Evolutionary conservation across 768 basidiomycete species (phyloP).

Genomic region (Lentinula sp.): DNA sequence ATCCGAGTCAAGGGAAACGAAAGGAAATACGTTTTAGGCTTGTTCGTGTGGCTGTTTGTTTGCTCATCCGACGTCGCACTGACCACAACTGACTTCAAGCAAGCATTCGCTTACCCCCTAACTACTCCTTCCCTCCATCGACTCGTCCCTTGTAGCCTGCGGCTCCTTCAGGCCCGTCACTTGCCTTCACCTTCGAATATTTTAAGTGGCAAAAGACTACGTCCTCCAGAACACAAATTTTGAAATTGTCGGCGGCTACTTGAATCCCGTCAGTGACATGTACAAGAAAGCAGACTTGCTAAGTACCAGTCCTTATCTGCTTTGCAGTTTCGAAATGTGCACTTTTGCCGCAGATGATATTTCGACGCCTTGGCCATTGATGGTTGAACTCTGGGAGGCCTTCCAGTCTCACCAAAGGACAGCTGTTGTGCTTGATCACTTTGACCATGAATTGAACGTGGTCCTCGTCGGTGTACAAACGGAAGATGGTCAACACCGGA

Average conservation of each 20-base stretch:
- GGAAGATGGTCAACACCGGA: slow-evolving; percentile 66
- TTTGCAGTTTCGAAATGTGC: slow-evolving; percentile 75
- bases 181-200: slow-evolving; percentile 98
- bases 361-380: slow-evolving; percentile 69
- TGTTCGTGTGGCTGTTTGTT: neutral
- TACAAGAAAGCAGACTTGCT: slow-evolving; percentile 97
- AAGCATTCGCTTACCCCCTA: slow-evolving; percentile 51
- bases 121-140: slow-evolving; percentile 67
- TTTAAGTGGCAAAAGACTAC: slow-evolving; percentile 99
- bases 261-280: slow-evolving; percentile 91
- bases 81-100: neutral
- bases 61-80: neutral
- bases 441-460: slow-evolving; percentile 91
- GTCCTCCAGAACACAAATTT: slow-evolving; percentile 87
- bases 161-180: slow-evolving; percentile 98
- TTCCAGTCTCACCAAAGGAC: slow-evolving; percentile 93
- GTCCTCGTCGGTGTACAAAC: slow-evolving; percentile 73
- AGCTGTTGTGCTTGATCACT: slow-evolving; percentile 95
- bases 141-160: slow-evolving; percentile 81
- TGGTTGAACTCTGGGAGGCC: slow-evolving; percentile 98
- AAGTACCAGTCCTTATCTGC: slow-evolving; percentile 39
- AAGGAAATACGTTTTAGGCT: too few species aligned
- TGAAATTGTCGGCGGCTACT: slow-evolving; percentile 92
- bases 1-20: too few species aligned
- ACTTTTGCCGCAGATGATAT: slow-evolving; percentile 86